Percentiles rank a stretch among this genome's conserved stretches.
These are phyloP conservation scores for Cadophora gregata DNA, from an alignment of 2,329 filamentous ascomycete species.

Conservation along the genomic window DNA sequence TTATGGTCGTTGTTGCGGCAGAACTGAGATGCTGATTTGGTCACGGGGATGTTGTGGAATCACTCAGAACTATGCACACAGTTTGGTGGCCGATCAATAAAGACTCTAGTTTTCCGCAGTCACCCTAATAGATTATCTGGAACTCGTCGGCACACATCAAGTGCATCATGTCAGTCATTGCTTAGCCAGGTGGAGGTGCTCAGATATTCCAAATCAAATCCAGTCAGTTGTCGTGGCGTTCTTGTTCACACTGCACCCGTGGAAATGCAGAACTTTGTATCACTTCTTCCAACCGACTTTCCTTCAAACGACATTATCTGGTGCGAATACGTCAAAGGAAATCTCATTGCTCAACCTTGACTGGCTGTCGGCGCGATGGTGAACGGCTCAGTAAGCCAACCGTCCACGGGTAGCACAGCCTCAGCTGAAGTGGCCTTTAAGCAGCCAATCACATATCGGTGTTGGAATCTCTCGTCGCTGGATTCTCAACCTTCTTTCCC, in stretches of 20 bases:
- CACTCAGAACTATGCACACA: too few species aligned
- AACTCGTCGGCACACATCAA: neutral
- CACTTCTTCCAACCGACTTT: neutral
- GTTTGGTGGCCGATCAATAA: too few species aligned
- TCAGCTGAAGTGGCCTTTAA: neutral
- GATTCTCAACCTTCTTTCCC: neutral
- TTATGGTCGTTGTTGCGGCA: too few species aligned
- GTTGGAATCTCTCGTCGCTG: neutral
- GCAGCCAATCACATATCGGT: neutral
- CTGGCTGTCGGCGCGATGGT: neutral
- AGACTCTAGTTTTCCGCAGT: too few species aligned
- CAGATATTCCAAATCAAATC: neutral
- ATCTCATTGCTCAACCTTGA: neutral
- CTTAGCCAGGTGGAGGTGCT: neutral
- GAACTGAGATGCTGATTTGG: too few species aligned
- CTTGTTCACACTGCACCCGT: neutral
- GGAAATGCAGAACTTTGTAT: neutral
- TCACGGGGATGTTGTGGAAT: too few species aligned
- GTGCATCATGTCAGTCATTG: neutral
- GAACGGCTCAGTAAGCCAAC: neutral
- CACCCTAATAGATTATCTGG: too few species aligned
- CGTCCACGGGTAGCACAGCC: too few species aligned
- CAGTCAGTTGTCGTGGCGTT: too few species aligned
- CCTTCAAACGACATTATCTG: neutral
- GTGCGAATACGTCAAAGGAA: neutral